Evolutionary conservation across 495 filamentous ascomycete species (phyloP), one percentile per base, ranked within the genome.

Genomic region (Barbatosphaeria neglecta): DNA sequence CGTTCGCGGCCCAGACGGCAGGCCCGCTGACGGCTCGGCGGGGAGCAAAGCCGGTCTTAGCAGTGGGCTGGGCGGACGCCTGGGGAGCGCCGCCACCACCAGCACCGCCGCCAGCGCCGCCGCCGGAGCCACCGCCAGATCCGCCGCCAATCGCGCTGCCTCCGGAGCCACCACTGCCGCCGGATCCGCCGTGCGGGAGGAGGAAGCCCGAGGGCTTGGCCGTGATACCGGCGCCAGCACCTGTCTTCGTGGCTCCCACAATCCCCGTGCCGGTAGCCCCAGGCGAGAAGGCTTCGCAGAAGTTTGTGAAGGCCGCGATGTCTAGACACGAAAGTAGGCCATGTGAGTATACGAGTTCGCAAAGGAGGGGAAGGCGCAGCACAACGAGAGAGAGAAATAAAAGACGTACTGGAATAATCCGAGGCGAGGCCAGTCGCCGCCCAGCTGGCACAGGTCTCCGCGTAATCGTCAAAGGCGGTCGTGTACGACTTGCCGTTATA

Each of bases 391-490:
- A 6, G 8, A 24, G 11, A 22, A 20, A 6, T 18, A 11, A 19
- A 25, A 11, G 6, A 28, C 54, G 23, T 49, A 63, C 60, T 10
- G 11, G 27, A n/a, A 28, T 55, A 56, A 15, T 58, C 55, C 8
- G 25, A 19, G 0, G 53, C 37, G 16, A 19, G 40, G 3, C 37
- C 44, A 10, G 50, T 59, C 23, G 38, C 28, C 4, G 50, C 52
- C 18, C 35, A 63, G 2, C 53, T 31, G 3, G 43, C 48, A 19
- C 60, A 61, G 13, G 45, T 22, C 15, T 37, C 46, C 7, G 56
- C 56, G 24, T 47, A 59, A 37, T 52, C 45, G 15, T 63, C 46
- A 11, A 61, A 46, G 1, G 27, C 27, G 1, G 58, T 61, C 46
- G 53, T 53, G 31, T 47, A 48, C 20, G 39, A 15, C 5, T 20